Evolutionary conservation across 202 grass and related monocot genomes (phyloP).

Genomic region (Zizania palustris): DNA sequence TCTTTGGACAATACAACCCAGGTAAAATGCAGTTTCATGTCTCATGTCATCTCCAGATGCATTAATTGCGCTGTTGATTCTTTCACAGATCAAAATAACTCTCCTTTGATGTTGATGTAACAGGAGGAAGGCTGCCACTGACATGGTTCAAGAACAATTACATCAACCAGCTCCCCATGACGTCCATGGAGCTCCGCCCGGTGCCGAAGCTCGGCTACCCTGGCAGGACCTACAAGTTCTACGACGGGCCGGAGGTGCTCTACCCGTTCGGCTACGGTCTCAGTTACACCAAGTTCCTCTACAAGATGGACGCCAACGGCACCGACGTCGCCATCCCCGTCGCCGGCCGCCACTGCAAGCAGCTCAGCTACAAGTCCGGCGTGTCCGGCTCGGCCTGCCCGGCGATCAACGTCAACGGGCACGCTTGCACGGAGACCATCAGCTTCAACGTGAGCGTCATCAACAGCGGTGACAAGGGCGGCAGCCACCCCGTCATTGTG

Average conservation of each 20-base stretch:
- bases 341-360: constrained; percentile 26
- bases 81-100: neutral
- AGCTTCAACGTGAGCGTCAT: constrained; percentile 52
- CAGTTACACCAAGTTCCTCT: constrained; percentile 52
- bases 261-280: constrained; percentile 69
- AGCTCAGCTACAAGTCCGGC: constrained; percentile 39
- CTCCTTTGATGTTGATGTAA: neutral
- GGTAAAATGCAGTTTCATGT: constrained; percentile 3
- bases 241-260: constrained; percentile 38
- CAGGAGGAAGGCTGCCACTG: constrained; percentile 54
- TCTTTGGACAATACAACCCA: constrained; percentile 69
- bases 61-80: neutral
- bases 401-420: constrained; percentile 28
- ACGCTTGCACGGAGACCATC: constrained; percentile 41
- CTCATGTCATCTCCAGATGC: neutral
- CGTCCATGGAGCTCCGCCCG: constrained; percentile 59
- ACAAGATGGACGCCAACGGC: constrained; percentile 7
- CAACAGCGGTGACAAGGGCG: constrained; percentile 43
- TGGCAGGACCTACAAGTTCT: constrained; percentile 54
- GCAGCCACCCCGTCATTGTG: constrained; percentile 49
- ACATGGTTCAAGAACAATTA: constrained; percentile 63
- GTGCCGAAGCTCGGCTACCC: constrained; percentile 46
- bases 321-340: neutral
- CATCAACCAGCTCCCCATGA: constrained; percentile 54
- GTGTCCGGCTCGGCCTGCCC: constrained; percentile 20